phyloP scores from a whole-genome alignment of 768 basidiomycete species.

The Amanita subjunquillea region DNA sequence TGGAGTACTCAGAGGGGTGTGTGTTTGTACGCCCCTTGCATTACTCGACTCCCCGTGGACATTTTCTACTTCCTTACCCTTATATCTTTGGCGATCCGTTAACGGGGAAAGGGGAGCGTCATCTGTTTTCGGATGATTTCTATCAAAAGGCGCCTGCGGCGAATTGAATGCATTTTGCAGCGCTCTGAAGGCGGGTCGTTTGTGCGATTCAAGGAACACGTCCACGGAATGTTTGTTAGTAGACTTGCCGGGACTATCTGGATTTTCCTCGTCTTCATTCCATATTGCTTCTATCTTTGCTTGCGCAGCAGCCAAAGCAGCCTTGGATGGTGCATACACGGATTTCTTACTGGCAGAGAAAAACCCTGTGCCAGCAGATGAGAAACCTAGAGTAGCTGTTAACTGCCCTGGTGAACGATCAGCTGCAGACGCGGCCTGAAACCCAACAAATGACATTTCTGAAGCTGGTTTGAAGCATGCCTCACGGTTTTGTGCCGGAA shows the following conservation, averaged over 20 bases:
- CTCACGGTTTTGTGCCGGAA: slow-evolving; percentile 27
- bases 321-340: slow-evolving; percentile 39
- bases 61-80: slow-evolving; percentile 1
- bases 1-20: background rate
- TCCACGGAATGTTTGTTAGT: slow-evolving; percentile 14
- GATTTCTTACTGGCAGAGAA: slow-evolving; percentile 24
- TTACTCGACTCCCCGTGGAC: background rate
- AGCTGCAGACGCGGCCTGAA: slow-evolving; percentile 27
- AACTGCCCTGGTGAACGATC: slow-evolving; percentile 9
- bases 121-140: slow-evolving; percentile 2
- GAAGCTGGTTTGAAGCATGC: slow-evolving; percentile 39
- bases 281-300: slow-evolving; percentile 37
- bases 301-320: slow-evolving; percentile 44
- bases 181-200: slow-evolving; percentile 24
- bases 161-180: slow-evolving; percentile 25
- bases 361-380: slow-evolving; percentile 14
- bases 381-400: slow-evolving; percentile 1
- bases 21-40: background rate
- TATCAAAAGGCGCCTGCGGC: slow-evolving; percentile 26
- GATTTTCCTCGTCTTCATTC: slow-evolving; percentile 25
- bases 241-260: slow-evolving; percentile 6
- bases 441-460: slow-evolving; percentile 19
- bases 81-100: background rate
- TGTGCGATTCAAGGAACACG: slow-evolving; percentile 15
- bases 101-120: slow-evolving; percentile 6